Evolutionary conservation across 75 land plant species (phyloP).

Genomic region (Isoetes taiwanensis): DNA sequence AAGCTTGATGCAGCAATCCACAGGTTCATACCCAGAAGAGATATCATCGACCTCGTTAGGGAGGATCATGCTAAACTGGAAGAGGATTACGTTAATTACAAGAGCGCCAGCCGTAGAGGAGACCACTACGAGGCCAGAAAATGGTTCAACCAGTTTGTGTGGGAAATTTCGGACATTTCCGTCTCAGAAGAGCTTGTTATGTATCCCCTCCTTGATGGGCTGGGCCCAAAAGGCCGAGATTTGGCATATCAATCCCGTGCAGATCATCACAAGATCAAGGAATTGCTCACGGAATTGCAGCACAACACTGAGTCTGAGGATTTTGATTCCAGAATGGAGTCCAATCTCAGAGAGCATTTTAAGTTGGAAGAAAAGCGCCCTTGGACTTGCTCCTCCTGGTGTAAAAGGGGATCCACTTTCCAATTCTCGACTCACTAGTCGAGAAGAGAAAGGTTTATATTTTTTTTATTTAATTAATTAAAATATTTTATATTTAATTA

Average conservation of each 20-base stretch:
- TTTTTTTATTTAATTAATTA: too few species aligned
- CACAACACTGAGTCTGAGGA: neutral
- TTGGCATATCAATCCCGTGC: neutral
- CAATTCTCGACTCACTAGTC: too few species aligned
- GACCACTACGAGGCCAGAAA: neutral
- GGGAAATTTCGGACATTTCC: neutral
- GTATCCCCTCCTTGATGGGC: neutral
- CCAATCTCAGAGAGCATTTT: neutral
- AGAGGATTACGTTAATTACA: neutral
- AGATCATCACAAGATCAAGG: conserved; percentile 6
- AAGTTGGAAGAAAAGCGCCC: neutral
- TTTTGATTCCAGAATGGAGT: neutral
- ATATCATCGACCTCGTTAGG: neutral
- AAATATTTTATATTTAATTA: too few species aligned
- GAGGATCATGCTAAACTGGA: neutral
- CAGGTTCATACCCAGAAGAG: too few species aligned
- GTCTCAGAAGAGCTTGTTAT: conserved; percentile 4
- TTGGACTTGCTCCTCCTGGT: too few species aligned
- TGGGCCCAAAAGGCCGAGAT: neutral
- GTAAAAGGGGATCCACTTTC: too few species aligned
- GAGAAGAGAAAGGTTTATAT: too few species aligned
- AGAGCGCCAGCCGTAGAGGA: neutral
- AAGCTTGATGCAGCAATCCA: too few species aligned
- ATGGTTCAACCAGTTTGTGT: conserved; percentile 8
- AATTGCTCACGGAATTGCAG: neutral